phyloP scores from a whole-genome alignment of 2,329 filamentous ascomycete genomes.

The Zymoseptoria crescenta region DNA sequence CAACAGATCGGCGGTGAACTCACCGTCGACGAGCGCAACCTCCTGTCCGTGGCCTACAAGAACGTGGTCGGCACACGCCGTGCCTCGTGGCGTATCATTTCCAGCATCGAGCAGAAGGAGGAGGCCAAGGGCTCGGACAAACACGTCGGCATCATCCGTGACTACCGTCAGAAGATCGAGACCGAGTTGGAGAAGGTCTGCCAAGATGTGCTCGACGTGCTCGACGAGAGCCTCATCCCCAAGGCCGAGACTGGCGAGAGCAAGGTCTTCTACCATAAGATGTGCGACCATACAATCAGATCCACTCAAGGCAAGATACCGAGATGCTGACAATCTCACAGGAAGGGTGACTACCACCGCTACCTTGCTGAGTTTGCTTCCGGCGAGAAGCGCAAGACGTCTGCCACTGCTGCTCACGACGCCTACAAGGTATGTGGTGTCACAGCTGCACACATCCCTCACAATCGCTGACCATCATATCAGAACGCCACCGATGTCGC shows the following conservation, averaged over 20 bases:
- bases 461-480: constrained; percentile 17
- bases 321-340: constrained; percentile 33
- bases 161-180: constrained; percentile 98
- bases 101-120: constrained; percentile 99
- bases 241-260: constrained; percentile 95
- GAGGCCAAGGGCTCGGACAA: constrained; percentile 96
- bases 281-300: constrained; percentile 53
- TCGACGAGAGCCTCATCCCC: constrained; percentile 88
- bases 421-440: constrained; percentile 78
- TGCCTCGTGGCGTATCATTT: constrained; percentile 99
- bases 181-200: constrained; percentile 94
- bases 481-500: constrained; percentile 96
- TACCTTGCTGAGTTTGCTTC: constrained; percentile 91
- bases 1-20: constrained; percentile 57
- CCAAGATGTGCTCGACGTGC: constrained; percentile 92
- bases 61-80: constrained; percentile 97
- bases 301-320: background rate
- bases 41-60: constrained; percentile 99
- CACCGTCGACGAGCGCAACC: constrained; percentile 69
- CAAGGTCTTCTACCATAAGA: constrained; percentile 99
- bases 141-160: constrained; percentile 87
- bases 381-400: constrained; percentile 84
- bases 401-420: constrained; percentile 80
- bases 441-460: constrained; percentile 1
- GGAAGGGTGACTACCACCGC: constrained; percentile 96